These are phyloP conservation scores for Nothophaeocryptopus gaeumannii DNA, from an alignment of 2,329 filamentous ascomycete genomes.

Conservation along the genomic window DNA sequence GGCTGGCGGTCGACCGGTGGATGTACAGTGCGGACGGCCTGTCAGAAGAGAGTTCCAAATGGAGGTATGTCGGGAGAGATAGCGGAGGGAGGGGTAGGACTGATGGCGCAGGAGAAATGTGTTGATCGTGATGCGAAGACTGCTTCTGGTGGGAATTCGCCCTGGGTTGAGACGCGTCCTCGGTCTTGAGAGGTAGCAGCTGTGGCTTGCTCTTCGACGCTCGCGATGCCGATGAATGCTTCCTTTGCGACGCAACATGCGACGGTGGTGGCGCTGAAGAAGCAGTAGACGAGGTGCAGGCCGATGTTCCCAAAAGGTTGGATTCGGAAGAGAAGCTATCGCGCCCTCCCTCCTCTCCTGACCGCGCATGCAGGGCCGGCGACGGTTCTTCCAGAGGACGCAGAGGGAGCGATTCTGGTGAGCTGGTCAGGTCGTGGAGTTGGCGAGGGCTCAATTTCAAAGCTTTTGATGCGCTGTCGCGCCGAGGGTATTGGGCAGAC, in stretches of 20 bases:
- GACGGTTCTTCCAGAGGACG: conserved; percentile 17
- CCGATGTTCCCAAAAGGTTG: not conserved
- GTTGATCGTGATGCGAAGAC: not conserved
- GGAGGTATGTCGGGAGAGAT: conserved; percentile 64
- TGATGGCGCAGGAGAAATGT: conserved; percentile 47
- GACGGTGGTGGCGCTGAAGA: not conserved
- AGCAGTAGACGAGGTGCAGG: conserved; percentile 4
- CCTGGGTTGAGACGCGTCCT: conserved; percentile 25
- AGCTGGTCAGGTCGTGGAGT: conserved; percentile 20
- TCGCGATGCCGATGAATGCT: conserved; percentile 14
- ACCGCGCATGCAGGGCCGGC: conserved; percentile 8
- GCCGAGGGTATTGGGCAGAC: conserved; percentile 4
- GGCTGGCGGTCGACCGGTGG: conserved; percentile 54
- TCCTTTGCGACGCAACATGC: conserved; percentile 7
- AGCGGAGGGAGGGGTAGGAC: conserved; percentile 60
- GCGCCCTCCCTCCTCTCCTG: conserved; percentile 3
- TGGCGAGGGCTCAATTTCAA: conserved; percentile 19
- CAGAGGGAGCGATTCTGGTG: conserved; percentile 23
- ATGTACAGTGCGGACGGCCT: conserved; percentile 63
- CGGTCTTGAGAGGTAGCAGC: conserved; percentile 23
- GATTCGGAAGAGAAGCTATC: not conserved
- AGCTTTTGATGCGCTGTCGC: conserved; percentile 19
- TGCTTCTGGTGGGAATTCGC: conserved; percentile 24
- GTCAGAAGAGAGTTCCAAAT: conserved; percentile 61
- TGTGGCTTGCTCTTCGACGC: conserved; percentile 14